Percentiles rank a stretch among this genome's conserved stretches.
Evolutionary conservation across 108 stramenopile genomes (phyloP).

Genomic region (Cylindrotheca fusiformis): DNA sequence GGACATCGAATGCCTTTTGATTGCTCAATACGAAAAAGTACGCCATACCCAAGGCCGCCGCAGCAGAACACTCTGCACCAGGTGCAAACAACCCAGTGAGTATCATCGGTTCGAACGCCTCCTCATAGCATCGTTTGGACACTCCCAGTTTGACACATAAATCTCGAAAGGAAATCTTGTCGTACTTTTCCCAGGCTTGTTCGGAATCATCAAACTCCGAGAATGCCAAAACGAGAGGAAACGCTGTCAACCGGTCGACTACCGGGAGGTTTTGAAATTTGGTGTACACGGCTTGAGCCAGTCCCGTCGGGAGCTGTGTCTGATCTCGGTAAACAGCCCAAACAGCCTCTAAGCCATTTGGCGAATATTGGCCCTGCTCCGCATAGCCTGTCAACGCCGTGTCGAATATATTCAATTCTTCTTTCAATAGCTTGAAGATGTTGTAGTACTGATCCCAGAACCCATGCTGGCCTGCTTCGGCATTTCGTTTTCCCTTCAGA

Average conservation of each 20-base stretch:
- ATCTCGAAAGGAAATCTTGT: slow-evolving; percentile 69
- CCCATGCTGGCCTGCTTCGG: slow-evolving; percentile 83
- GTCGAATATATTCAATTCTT: slow-evolving; percentile 28
- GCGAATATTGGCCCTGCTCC: slow-evolving; percentile 74
- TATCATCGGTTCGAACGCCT: slow-evolving; percentile 86
- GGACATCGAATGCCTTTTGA: slow-evolving; percentile 78
- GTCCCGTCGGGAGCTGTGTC: slow-evolving; percentile 53
- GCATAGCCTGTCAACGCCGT: slow-evolving; percentile 63
- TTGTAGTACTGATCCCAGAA: slow-evolving; percentile 82
- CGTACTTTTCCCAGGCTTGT: slow-evolving; percentile 67
- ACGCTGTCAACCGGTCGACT: slow-evolving; percentile 53
- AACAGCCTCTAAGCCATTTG: slow-evolving; percentile 62
- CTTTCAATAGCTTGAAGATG: slow-evolving; percentile 55
- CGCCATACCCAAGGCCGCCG: slow-evolving; percentile 84
- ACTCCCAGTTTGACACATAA: slow-evolving; percentile 69
- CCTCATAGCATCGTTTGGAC: slow-evolving; percentile 55
- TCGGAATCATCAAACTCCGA: slow-evolving; percentile 70
- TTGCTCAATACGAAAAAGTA: slow-evolving; percentile 80
- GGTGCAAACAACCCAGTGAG: slow-evolving; percentile 81
- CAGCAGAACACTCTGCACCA: slow-evolving; percentile 74
- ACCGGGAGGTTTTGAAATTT: slow-evolving; percentile 47
- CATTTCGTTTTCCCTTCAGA: slow-evolving; percentile 34
- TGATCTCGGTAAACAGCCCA: slow-evolving; percentile 63
- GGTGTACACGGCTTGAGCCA: slow-evolving; percentile 69
- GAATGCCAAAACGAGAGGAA: slow-evolving; percentile 69